phyloP scores from a whole-genome alignment of 768 basidiomycete genomes.

The Panaeolus papilionaceus region DNA sequence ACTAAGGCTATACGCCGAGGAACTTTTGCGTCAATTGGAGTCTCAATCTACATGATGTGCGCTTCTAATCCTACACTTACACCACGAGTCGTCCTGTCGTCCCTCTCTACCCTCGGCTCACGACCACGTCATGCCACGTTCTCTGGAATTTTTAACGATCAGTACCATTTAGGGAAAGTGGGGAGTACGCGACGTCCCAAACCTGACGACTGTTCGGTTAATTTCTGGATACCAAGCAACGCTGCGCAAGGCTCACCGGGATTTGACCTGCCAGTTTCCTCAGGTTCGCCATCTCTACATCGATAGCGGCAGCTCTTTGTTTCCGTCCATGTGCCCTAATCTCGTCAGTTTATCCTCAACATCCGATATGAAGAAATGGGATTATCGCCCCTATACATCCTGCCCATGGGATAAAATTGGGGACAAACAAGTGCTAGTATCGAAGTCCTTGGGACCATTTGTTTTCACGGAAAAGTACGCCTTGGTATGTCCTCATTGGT shows the following conservation, averaged over 20 bases:
- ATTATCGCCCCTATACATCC: not conserved
- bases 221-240: not conserved
- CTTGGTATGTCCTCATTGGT: not conserved
- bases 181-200: too few species aligned
- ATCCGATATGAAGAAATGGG: not conserved
- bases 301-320: not conserved
- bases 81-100: too few species aligned
- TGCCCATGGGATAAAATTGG: not conserved
- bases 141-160: too few species aligned
- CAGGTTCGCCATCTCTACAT: not conserved
- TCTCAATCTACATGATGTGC: too few species aligned
- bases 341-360: not conserved
- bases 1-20: not conserved
- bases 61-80: too few species aligned
- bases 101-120: too few species aligned
- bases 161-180: too few species aligned
- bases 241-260: too few species aligned
- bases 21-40: slow-evolving; percentile 18
- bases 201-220: not conserved
- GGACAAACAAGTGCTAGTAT: not conserved
- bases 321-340: not conserved
- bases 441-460: not conserved
- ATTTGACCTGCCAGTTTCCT: not conserved
- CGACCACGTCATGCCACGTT: too few species aligned
- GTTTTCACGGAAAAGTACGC: not conserved